Conservation (phyloP, 495 filamentous ascomycete species). For the Lindgomyces ingoldianus region DNA sequence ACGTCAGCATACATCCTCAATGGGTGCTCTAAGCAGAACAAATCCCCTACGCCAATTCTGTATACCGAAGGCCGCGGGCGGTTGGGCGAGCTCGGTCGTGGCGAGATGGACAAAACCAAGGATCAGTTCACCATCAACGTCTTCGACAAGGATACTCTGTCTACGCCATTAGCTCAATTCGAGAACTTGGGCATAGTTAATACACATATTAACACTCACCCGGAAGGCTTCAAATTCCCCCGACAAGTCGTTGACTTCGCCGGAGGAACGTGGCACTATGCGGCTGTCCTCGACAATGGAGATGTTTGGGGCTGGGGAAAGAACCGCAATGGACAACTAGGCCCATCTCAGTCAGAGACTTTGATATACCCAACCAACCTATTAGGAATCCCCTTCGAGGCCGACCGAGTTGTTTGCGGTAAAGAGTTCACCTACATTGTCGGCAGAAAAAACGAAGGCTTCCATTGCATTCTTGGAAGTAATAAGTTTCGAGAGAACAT, state of each 20-base stretch:
- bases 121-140: no score
- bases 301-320: slow-evolving; percentile 86
- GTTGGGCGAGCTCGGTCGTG: background rate
- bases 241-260: slow-evolving; percentile 58
- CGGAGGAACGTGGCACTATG: slow-evolving; percentile 74
- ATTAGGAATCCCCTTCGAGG: slow-evolving; percentile 54
- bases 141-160: no score
- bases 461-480: slow-evolving; percentile 65
- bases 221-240: background rate
- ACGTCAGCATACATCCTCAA: slow-evolving; percentile 63
- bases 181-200: no score
- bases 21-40: slow-evolving; percentile 21
- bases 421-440: slow-evolving; percentile 77
- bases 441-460: slow-evolving; percentile 54
- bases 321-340: slow-evolving; percentile 81
- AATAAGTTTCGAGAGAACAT: slow-evolving; percentile 58
- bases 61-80: background rate
- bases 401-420: slow-evolving; percentile 68
- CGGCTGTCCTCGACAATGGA: slow-evolving; percentile 71
- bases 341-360: slow-evolving; percentile 43
- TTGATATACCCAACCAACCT: slow-evolving; percentile 65
- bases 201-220: no score
- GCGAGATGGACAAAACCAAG: no score
- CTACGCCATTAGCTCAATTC: no score
- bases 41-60: background rate